phyloP scores from a whole-genome alignment of 306 rosid genomes.

The Quercus mongolica region DNA sequence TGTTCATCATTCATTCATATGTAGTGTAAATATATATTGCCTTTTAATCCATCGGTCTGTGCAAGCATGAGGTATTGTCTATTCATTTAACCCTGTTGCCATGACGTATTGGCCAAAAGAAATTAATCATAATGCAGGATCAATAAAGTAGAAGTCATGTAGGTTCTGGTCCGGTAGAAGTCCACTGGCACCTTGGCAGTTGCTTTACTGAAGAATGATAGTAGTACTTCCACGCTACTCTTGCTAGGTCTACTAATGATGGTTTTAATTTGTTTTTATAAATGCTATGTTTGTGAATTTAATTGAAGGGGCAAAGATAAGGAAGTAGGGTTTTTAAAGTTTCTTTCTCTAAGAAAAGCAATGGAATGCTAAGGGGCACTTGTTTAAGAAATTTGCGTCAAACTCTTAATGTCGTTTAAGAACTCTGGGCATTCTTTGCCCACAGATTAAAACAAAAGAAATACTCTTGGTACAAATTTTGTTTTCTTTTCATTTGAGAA shows the following conservation, averaged over 20 bases:
- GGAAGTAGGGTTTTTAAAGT: background rate
- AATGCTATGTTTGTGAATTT: background rate
- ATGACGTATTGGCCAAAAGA: too few species aligned
- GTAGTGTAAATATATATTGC: background rate
- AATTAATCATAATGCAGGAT: background rate
- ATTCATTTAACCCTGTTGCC: background rate
- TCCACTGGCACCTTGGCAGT: background rate
- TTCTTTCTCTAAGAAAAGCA: background rate
- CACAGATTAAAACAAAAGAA: background rate
- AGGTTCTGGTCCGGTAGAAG: too few species aligned
- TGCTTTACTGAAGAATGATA: background rate
- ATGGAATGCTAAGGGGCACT: background rate
- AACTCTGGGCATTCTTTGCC: too few species aligned
- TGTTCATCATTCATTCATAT: constrained; percentile 2
- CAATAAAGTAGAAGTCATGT: background rate
- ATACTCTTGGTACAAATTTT: background rate
- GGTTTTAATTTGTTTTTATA: background rate
- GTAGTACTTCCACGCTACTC: background rate
- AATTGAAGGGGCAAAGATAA: background rate
- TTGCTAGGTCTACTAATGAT: background rate
- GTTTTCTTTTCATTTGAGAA: background rate
- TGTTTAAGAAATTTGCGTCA: background rate
- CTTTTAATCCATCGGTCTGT: background rate
- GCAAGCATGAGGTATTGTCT: background rate
- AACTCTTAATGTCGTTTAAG: background rate